phyloP scores from a whole-genome alignment of 192 early-diverging fungal genomes.

The Coemansia sp. region DNA sequence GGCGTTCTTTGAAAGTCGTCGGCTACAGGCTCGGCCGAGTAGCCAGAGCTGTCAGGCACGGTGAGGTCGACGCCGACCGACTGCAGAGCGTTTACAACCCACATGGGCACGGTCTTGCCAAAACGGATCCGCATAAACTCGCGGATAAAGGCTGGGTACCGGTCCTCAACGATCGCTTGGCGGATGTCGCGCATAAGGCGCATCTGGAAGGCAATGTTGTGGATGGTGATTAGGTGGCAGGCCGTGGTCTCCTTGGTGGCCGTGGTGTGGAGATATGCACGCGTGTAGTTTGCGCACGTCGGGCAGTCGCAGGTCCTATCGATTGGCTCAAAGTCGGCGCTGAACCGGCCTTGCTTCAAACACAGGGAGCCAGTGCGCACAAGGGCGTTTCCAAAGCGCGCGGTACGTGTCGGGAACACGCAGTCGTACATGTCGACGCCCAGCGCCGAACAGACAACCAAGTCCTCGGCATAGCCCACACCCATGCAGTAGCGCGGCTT shows the following conservation, averaged over 20 bases:
- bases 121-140: constrained; percentile 71
- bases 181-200: constrained; percentile 81
- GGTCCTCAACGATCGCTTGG: constrained; percentile 67
- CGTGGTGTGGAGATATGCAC: constrained; percentile 71
- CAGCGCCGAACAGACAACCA: constrained; percentile 84
- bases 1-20: constrained; percentile 49
- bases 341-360: constrained; percentile 65
- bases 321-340: constrained; percentile 70
- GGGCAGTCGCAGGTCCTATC: constrained; percentile 77
- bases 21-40: constrained; percentile 34
- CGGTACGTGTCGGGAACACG: constrained; percentile 88
- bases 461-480: constrained; percentile 83
- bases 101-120: constrained; percentile 64
- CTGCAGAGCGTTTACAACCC: constrained; percentile 74
- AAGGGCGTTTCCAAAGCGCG: constrained; percentile 86
- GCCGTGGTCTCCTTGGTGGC: constrained; percentile 78
- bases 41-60: constrained; percentile 23
- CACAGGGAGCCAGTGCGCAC: constrained; percentile 70
- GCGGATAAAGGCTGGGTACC: constrained; percentile 71
- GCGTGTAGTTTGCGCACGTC: constrained; percentile 74
- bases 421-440: constrained; percentile 94
- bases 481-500: constrained; percentile 95
- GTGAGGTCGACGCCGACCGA: constrained; percentile 71
- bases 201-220: constrained; percentile 88
- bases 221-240: constrained; percentile 79